A percentile compares a stretch with the other conserved stretches of the same genome.
phyloP scores from a whole-genome alignment of 805 yeast genomes.

The Cyberlindnera suaveolens region DNA sequence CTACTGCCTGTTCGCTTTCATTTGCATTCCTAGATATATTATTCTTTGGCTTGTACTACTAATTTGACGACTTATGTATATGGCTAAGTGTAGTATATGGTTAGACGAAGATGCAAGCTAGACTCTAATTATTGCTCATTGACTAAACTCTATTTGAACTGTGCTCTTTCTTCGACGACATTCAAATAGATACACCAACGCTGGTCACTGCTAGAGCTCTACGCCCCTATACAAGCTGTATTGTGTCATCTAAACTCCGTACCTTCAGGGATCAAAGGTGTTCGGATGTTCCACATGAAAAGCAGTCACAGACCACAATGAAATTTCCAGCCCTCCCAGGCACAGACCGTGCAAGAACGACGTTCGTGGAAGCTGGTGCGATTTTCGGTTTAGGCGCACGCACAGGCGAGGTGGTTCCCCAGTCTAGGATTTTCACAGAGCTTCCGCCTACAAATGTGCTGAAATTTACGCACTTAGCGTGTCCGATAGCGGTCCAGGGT shows the following conservation, averaged over 20 bases:
- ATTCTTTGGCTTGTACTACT: no score
- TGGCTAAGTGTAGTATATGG: no score
- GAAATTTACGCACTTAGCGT: conserved; percentile 5
- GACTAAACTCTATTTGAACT: no score
- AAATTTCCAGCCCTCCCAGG: not conserved
- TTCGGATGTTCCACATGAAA: conserved; percentile 23
- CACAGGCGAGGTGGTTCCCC: not conserved
- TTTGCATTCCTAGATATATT: no score
- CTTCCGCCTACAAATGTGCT: conserved; percentile 1
- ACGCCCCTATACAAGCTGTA: not conserved
- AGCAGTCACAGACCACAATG: conserved; percentile 12
- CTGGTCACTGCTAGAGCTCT: not conserved
- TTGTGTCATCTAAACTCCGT: not conserved
- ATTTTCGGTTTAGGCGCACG: not conserved
- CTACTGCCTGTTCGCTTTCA: no score
- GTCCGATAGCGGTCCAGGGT: not conserved
- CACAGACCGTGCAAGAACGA: not conserved
- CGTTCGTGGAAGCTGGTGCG: not conserved
- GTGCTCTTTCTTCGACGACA: no score
- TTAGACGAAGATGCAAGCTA: no score
- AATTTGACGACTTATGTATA: no score
- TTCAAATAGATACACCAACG: no score
- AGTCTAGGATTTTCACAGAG: not conserved
- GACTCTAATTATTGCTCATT: no score
- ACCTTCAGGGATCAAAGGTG: conserved; percentile 3